A percentile compares a stretch with the other conserved stretches of the same genome.
Conservation (phyloP, 202 grass and related monocot species). For the Cymbopogon flexuosus region DNA sequence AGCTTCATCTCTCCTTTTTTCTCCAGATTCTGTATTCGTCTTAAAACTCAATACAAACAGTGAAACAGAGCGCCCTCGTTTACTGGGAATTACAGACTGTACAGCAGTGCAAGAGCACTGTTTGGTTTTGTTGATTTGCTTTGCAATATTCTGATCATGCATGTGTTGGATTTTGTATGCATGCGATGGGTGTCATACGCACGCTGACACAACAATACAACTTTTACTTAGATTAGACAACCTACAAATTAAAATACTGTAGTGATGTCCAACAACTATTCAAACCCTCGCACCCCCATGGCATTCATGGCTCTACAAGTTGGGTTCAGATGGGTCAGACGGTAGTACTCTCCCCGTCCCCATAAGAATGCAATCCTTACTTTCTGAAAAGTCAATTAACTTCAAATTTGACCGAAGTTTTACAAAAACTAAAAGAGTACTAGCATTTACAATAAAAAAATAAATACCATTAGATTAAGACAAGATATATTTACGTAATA, state of each 20-base stretch:
- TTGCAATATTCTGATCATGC: not conserved
- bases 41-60: not conserved
- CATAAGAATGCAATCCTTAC: no score
- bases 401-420: no score
- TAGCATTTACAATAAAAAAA: no score
- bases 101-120: not conserved
- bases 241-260: not conserved
- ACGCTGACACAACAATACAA: constrained; percentile 28
- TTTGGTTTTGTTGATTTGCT: constrained; percentile 18
- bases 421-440: no score
- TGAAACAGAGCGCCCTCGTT: not conserved
- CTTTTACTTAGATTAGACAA: not conserved
- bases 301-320: no score
- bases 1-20: not conserved
- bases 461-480: no score
- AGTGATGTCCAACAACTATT: constrained; percentile 20
- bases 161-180: constrained; percentile 27
- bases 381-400: no score
- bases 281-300: not conserved
- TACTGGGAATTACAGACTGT: not conserved
- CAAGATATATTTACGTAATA: no score
- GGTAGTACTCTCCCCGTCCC: no score
- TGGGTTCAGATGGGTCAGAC: no score
- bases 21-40: not conserved
- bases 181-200: constrained; percentile 2